Conservation (phyloP, 495 filamentous ascomycete species). For the Halenospora varia region DNA sequence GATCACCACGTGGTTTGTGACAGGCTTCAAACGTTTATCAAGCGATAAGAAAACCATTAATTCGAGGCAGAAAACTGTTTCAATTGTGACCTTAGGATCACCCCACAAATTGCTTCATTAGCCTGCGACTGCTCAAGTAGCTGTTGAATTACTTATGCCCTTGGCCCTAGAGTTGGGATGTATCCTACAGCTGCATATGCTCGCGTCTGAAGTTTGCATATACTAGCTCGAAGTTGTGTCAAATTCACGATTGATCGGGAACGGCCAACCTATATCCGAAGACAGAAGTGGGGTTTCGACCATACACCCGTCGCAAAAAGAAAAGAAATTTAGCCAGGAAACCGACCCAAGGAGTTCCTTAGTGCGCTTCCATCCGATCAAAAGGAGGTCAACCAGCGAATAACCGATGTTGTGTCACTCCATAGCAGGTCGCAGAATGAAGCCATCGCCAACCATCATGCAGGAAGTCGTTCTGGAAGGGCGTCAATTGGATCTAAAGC, state of each 20-base stretch:
- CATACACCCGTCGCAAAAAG: neutral
- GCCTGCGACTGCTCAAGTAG: no score
- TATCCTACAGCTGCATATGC: no score
- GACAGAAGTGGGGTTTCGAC: slow-evolving; percentile 5
- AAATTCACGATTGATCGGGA: slow-evolving; percentile 1
- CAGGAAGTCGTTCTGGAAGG: slow-evolving; percentile 11
- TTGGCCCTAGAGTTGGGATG: neutral
- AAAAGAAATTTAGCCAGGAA: neutral
- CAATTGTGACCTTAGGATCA: no score
- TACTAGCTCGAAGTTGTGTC: neutral
- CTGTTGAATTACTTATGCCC: no score
- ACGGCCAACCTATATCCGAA: slow-evolving; percentile 6
- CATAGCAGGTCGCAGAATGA: neutral
- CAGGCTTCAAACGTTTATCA: no score
- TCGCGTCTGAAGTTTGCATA: neutral
- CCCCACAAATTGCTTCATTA: no score
- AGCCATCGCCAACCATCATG: slow-evolving; percentile 1
- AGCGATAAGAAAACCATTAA: no score
- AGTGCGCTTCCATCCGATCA: neutral
- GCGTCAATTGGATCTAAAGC: neutral
- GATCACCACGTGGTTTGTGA: no score
- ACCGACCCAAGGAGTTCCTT: neutral
- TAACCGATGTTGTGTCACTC: neutral
- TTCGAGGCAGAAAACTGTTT: no score
- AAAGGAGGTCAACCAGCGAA: no score